A percentile compares a stretch with the other conserved stretches of the same genome.
Evolutionary conservation across 768 basidiomycete genomes (phyloP).

Genomic region (Boletus rubroflammeus): DNA sequence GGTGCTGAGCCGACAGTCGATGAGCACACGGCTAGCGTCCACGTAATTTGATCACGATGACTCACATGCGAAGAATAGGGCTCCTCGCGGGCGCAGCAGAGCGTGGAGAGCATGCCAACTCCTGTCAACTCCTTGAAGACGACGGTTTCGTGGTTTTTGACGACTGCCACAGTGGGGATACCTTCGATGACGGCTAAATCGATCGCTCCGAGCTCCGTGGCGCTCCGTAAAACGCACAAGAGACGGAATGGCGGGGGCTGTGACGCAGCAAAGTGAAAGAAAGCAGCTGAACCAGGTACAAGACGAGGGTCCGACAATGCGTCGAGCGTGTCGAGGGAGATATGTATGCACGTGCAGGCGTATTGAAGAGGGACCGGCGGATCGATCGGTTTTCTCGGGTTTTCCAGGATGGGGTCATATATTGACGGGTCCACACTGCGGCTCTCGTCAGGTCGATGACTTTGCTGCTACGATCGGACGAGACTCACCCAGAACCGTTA

Average conservation of each 20-base stretch:
- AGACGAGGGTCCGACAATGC: slow-evolving; percentile 41
- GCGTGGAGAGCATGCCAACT: slow-evolving; percentile 33
- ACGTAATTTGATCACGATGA: background rate
- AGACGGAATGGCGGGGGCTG: slow-evolving; percentile 41
- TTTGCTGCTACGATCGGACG: background rate
- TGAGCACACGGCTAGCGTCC: slow-evolving; percentile 6
- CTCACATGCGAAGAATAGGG: slow-evolving; percentile 28
- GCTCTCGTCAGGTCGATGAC: slow-evolving; percentile 2
- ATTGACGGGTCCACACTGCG: slow-evolving; percentile 29
- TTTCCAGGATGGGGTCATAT: slow-evolving; percentile 32
- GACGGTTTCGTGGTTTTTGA: slow-evolving; percentile 40
- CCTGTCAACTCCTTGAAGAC: slow-evolving; percentile 40
- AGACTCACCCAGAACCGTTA: slow-evolving; percentile 16
- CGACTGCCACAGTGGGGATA: slow-evolving; percentile 40
- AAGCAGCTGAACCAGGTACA: slow-evolving; percentile 36
- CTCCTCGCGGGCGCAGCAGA: slow-evolving; percentile 38
- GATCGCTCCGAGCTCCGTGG: slow-evolving; percentile 35
- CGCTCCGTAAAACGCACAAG: slow-evolving; percentile 37
- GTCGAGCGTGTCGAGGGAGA: slow-evolving; percentile 44
- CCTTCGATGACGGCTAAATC: slow-evolving; percentile 44
- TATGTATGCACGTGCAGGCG: slow-evolving; percentile 41
- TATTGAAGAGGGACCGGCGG: slow-evolving; percentile 42
- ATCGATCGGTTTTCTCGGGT: slow-evolving; percentile 39
- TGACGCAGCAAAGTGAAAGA: slow-evolving; percentile 32
- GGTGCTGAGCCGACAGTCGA: slow-evolving; percentile 31